A percentile compares a stretch with the other conserved stretches of the same genome.
Conservation (phyloP, 495 filamentous ascomycete genomes). For the Penicillium daleae region DNA sequence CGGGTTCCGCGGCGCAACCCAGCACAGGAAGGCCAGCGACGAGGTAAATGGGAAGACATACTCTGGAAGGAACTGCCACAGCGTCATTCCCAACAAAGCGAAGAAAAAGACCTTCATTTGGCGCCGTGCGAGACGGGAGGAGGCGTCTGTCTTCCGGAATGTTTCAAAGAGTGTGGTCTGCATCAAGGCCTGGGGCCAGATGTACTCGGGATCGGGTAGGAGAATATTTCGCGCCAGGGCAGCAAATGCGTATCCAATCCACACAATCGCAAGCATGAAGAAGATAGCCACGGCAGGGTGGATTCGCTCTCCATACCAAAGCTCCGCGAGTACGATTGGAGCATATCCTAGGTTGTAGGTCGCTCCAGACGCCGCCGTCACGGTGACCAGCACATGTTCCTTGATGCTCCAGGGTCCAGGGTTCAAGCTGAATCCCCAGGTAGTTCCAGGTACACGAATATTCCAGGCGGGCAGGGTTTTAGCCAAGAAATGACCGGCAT, state of each 20-base stretch:
- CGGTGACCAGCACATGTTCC: constrained; percentile 60
- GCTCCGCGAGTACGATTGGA: constrained; percentile 55
- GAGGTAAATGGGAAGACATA: constrained; percentile 59
- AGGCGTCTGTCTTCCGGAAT: constrained; percentile 53
- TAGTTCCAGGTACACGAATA: constrained; percentile 51
- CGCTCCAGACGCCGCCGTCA: constrained; percentile 58
- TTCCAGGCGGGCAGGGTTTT: constrained; percentile 50
- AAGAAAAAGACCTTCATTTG: constrained; percentile 60
- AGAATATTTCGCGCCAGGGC: constrained; percentile 57
- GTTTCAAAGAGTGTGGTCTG: constrained; percentile 60
- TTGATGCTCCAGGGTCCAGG: constrained; percentile 61
- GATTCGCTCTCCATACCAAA: constrained; percentile 55
- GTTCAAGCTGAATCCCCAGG: constrained; percentile 54
- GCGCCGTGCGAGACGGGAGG: constrained; percentile 50
- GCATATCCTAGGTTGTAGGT: constrained; percentile 54
- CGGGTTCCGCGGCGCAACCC: constrained; percentile 59
- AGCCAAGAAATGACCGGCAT: constrained; percentile 57
- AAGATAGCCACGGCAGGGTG: constrained; percentile 56
- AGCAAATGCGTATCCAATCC: constrained; percentile 58
- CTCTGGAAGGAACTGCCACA: constrained; percentile 64
- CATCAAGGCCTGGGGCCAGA: constrained; percentile 55
- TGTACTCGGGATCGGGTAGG: constrained; percentile 58
- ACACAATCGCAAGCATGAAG: constrained; percentile 62
- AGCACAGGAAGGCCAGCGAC: constrained; percentile 64
- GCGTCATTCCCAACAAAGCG: constrained; percentile 50